These are phyloP conservation scores for Scheffersomyces spartinae DNA, from an alignment of 805 yeast species.

Conservation along the genomic window DNA sequence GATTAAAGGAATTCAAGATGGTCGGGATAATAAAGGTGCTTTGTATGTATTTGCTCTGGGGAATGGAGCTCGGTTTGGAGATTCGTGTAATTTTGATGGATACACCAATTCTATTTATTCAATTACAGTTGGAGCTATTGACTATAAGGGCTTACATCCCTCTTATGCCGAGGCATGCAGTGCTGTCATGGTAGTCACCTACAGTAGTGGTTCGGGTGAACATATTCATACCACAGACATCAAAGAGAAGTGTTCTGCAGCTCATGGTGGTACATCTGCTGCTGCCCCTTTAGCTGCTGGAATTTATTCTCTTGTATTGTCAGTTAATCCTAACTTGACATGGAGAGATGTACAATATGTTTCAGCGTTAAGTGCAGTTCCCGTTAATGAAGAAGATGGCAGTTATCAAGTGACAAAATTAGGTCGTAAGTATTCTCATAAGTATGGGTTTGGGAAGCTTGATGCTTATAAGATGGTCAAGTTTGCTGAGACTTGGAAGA, in stretches of 20 bases:
- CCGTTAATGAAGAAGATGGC: conserved; percentile 57
- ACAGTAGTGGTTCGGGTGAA: conserved; percentile 84
- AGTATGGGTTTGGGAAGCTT: conserved; percentile 84
- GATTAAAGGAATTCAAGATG: conserved; percentile 73
- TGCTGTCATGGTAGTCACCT: conserved; percentile 90
- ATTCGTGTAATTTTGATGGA: conserved; percentile 94
- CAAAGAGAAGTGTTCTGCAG: conserved; percentile 51
- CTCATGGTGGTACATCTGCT: conserved; percentile 96
- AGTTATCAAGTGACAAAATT: conserved; percentile 65
- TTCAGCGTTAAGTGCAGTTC: conserved; percentile 58
- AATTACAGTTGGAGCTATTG: conserved; percentile 90
- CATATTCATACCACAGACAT: conserved; percentile 84
- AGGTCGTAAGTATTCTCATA: conserved; percentile 64
- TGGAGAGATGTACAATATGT: conserved; percentile 95
- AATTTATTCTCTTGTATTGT: conserved; percentile 71
- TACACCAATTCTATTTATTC: conserved; percentile 93
- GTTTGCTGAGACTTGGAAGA: conserved; percentile 62
- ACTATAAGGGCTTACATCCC: conserved; percentile 78
- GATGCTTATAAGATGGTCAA: conserved; percentile 72
- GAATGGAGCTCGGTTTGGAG: conserved; percentile 75
- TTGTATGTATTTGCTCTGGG: conserved; percentile 94
- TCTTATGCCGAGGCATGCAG: conserved; percentile 86
- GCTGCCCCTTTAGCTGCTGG: conserved; percentile 99
- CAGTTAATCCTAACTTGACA: conserved; percentile 76
- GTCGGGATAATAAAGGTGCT: conserved; percentile 73